phyloP scores from a whole-genome alignment of 257 asterid species.

The Solanum arcanum region DNA sequence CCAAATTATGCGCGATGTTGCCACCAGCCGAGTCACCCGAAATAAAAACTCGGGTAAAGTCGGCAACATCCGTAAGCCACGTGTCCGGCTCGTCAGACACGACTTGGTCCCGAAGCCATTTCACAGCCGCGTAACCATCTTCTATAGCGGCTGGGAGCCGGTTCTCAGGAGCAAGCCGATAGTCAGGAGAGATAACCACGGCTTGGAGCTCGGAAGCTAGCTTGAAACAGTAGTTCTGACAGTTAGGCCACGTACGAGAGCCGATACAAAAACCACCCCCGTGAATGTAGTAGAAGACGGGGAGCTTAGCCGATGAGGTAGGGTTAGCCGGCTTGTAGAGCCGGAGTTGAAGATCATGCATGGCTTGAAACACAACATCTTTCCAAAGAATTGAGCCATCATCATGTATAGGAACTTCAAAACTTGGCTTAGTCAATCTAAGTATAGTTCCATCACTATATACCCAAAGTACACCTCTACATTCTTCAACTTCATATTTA shows the following conservation, averaged over 20 bases:
- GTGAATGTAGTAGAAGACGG: conserved; percentile 57
- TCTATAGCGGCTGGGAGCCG: conserved; percentile 74
- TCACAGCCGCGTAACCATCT: conserved; percentile 45
- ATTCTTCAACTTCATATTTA: conserved; percentile 51
- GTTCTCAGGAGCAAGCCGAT: conserved; percentile 58
- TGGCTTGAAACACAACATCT: conserved; percentile 35
- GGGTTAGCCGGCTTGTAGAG: conserved; percentile 54
- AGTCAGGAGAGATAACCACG: conserved; percentile 57
- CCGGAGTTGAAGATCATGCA: conserved; percentile 46
- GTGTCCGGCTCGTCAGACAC: conserved; percentile 26
- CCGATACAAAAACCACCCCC: conserved; percentile 82
- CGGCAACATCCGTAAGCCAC: conserved; percentile 49
- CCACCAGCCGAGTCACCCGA: conserved; percentile 84
- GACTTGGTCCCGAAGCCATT: conserved; percentile 60
- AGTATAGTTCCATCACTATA: conserved; percentile 63
- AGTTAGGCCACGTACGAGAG: conserved; percentile 63
- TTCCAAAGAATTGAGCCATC: conserved; percentile 65
- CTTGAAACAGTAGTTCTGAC: conserved; percentile 68
- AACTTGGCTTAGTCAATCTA: conserved; percentile 48
- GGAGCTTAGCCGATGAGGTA: conserved; percentile 26
- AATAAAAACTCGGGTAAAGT: conserved; percentile 40
- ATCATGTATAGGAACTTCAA: conserved; percentile 28
- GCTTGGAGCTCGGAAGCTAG: conserved; percentile 56
- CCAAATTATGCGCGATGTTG: conserved; percentile 57
- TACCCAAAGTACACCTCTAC: conserved; percentile 56